These are phyloP conservation scores for Wickerhamiella azymoides DNA, from an alignment of 805 yeast genomes.

Conservation along the genomic window DNA sequence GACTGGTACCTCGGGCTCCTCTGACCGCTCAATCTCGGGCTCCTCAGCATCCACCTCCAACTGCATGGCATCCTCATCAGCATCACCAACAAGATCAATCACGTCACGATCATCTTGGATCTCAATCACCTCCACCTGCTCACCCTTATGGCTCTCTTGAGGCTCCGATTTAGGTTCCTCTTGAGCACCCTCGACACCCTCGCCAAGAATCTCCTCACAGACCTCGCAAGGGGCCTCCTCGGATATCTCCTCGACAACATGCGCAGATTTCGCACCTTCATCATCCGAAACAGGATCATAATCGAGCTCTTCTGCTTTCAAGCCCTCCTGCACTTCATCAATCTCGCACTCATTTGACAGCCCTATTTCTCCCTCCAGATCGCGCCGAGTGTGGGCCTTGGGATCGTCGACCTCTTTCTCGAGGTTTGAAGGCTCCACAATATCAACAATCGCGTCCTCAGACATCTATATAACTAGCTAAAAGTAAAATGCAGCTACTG, in stretches of 20 bases:
- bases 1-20: background rate
- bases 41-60: background rate
- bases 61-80: background rate
- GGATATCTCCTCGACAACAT: background rate
- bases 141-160: background rate
- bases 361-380: background rate
- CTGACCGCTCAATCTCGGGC: background rate
- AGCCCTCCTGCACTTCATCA: background rate
- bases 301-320: background rate
- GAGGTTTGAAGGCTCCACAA: background rate
- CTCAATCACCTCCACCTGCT: background rate
- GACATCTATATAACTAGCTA: background rate
- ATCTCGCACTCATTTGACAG: background rate
- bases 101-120: background rate
- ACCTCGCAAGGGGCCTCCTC: background rate
- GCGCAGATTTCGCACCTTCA: background rate
- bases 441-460: background rate
- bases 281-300: background rate
- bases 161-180: background rate
- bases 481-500: background rate
- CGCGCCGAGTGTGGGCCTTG: background rate
- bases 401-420: slow-evolving; percentile 6
- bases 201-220: too few species aligned
- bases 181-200: too few species aligned
- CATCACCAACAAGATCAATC: background rate